Base-by-base conservation (phyloP, 2,329 filamentous ascomycete genomes). In the Herpotrichia juniperi region DNA sequence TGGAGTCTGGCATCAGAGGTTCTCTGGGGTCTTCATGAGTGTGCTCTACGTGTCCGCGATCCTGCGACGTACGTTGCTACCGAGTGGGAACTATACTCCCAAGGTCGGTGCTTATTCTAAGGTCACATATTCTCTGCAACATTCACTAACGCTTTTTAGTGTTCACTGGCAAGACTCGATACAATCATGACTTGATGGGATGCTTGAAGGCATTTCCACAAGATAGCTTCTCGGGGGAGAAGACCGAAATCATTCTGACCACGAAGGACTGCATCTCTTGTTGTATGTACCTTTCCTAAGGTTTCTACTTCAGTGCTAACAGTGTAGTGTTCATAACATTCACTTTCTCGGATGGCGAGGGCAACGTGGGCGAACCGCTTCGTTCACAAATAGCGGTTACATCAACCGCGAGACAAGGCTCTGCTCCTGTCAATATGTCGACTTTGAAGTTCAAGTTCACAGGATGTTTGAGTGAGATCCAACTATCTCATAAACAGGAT, bases 291-390 rank as follows among this genome's bases (percentile, higher is more conserved):
- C 19, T 24, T 30, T 37, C 10, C 46, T 24, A 11, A 32, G 14
- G n/a, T 39, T n/a, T 4, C 8, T 22, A 28, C 39, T 37, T 16
- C 9, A 11, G 39, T 43, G 26, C 61, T 72, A 53, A 63, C n/a
- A n/a, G 54, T 42, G 3, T 30, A 78, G 79, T 85, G 31, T 75
- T 74, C 16, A 67, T 79, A 3, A 75, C 77, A 4, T 81, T 86
- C 56, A 77, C 79, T 1, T 87, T 87, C 55, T 76, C 74, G 30
- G 78, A 75, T 46, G 66, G 73, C 0, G 79, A 85, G 65, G 83
- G 82, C 21, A 82, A 85, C 65, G 85, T 87, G 37, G 84, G 84
- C 21, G 83, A 87, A 57, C 74, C 78, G 4, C 62, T 86, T 7
- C 72, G 73, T n/a, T 79, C 78, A n/a, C 84, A 87, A 56, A 72